Evolutionary conservation across 495 filamentous ascomycete species (phyloP), one percentile per base, ranked within the genome.

Genomic region (Hyaloscypha finlandica): DNA sequence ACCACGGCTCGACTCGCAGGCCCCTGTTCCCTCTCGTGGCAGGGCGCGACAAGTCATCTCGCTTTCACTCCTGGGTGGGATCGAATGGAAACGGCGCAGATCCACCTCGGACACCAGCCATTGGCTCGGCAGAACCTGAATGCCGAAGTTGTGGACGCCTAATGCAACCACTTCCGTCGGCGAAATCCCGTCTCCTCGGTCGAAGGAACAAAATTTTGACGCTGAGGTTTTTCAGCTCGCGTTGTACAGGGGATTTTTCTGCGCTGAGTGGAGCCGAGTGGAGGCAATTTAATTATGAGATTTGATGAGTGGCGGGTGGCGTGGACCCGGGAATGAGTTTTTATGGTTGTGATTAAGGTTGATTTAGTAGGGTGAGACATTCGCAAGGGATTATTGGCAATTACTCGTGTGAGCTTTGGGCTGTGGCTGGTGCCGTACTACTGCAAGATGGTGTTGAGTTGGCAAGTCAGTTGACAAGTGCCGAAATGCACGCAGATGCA

Each of bases 291-390:
- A 1, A 16, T 48, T 12, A 3, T 11, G 16, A 48, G 42, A 48
- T 48, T 48, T 48, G 42, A 48, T 48, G 8, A 19, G 11, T 48
- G 16, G 11, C 14, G 42, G 16, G 42, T 12, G 42, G 42, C 42
- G 42, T 2, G 42, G 42, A 48, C 16, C 42, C 42, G 42, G 6
- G 42, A 48, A 48, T 11, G 42, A 48, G 42, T 48, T 48, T 48
- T 48, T 48, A 48, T 48, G 42, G 42, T 48, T 48, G 42, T 48
- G 42, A 48, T 48, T 48, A 48, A 48, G 42, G 42, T 48, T 48
- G 42, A 48, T 48, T 48, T 48, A 14, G 42, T 16, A 19, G 16
- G 4, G 4, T 19, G 42, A 48, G 42, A 48, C 42, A 48, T 48
- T 48, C 16, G 42, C 42, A 48, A 16, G 16, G 16, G 11, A 48